Percentiles rank a stretch among this genome's conserved stretches.
Conservation (phyloP, 208 protist species). For the Trypanosoma brucei region DNA sequence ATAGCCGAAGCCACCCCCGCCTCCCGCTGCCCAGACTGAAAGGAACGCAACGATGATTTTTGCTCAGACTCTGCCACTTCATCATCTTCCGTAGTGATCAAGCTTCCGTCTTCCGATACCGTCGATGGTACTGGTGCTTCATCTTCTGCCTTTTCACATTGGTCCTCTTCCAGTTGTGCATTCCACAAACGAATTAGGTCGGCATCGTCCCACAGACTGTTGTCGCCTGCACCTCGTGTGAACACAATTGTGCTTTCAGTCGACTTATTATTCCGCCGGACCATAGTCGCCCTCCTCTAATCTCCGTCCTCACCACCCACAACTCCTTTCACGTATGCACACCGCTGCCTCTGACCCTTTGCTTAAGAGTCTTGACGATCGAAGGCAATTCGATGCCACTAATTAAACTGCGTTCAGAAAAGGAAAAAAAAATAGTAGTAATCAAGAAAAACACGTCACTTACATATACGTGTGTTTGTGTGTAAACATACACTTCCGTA, state of each 20-base stretch:
- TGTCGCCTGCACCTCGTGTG: slow-evolving; percentile 21
- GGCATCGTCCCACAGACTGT: slow-evolving; percentile 75
- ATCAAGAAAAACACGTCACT: slow-evolving; percentile 12
- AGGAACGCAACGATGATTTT: too few relatives aligned
- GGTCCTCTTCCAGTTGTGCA: slow-evolving; percentile 50
- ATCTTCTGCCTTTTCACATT: not conserved
- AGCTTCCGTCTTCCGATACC: not conserved
- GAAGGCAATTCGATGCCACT: too few relatives aligned
- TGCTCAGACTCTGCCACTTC: not conserved
- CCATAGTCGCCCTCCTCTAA: not conserved
- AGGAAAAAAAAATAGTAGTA: not conserved
- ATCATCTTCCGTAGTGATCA: not conserved
- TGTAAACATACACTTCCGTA: not conserved
- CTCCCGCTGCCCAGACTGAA: too few relatives aligned
- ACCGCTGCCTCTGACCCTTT: not conserved
- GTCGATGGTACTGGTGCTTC: not conserved
- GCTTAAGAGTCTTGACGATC: not conserved
- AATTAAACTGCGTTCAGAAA: too few relatives aligned
- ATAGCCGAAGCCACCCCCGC: too few relatives aligned
- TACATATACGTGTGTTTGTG: not conserved
- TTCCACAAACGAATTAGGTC: slow-evolving; percentile 78
- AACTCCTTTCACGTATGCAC: not conserved
- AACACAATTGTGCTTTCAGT: slow-evolving; percentile 1
- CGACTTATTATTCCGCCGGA: not conserved
- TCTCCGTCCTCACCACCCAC: too few relatives aligned